Evolutionary conservation across 2,329 filamentous ascomycete species (phyloP), one percentile per base, ranked within the genome.

Genomic region (Lasiodiplodia hormozganensis): DNA sequence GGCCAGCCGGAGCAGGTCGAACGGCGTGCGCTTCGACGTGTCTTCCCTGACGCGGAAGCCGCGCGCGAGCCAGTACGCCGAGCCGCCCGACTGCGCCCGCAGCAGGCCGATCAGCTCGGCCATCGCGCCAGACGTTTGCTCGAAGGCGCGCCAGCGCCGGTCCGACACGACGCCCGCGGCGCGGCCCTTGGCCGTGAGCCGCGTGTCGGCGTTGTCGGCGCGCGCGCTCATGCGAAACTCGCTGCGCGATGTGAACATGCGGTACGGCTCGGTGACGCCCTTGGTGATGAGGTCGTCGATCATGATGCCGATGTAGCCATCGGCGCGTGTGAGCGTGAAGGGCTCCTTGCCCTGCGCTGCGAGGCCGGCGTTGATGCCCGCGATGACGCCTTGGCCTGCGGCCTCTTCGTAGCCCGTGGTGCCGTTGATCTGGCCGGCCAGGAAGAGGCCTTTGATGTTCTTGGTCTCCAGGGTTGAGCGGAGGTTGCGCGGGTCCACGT

Each of bases 401-500:
- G 96, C 96, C 83, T 99, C 96, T 82, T 99, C 96, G 78, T 99
- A 99, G 3, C 96, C 96, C 0, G 96, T 99, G 0, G 96, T 99
- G 56, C 96, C 96, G 79, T 99, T 99, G 79, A 99, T 97, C 78
- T 99, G 96, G 4, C 96, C 96, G 0, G 96, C 96, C 38, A 99
- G 86, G 81, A 92, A 99, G 14, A 99, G 87, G 1, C 96, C 96
- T 8, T 85, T 84, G 70, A 99, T 97, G 25, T 91, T 86, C 80
- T 98, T 99, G 1, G 96, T 98, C 80, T 99, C 96, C 8, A 99
- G 87, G 0, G 94, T 96, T n/a, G 92, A 89, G 71, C 90, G 91
- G 3, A 99, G 85, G 73, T 92, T 91, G 65, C 96, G 90, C 21
- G 96, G 96, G 76, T 99, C 96, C 21, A 99, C 93, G 78, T 99